phyloP scores from a whole-genome alignment of 2,329 filamentous ascomycete species.

The Hymenoscyphus fraxineus region DNA sequence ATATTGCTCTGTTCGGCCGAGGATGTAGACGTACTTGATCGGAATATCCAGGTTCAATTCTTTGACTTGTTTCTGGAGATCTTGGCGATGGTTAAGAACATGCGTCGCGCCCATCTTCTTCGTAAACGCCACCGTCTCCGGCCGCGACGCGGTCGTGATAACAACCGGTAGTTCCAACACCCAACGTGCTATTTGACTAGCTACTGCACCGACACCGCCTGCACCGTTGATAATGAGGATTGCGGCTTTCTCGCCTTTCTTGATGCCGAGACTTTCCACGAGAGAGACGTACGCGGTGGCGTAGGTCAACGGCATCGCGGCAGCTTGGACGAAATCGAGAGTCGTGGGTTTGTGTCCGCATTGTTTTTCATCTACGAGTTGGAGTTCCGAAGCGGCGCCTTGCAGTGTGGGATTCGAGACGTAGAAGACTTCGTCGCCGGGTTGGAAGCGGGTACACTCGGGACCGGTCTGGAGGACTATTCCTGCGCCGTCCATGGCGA shows the following conservation, averaged over 20 bases:
- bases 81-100: constrained; percentile 41
- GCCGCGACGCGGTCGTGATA: constrained; percentile 41
- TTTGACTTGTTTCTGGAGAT: constrained; percentile 38
- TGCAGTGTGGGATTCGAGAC: constrained; percentile 38
- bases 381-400: constrained; percentile 42
- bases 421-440: constrained; percentile 44
- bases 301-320: constrained; percentile 43
- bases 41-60: constrained; percentile 37
- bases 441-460: constrained; percentile 36
- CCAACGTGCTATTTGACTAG: constrained; percentile 42
- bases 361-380: constrained; percentile 40
- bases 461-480: constrained; percentile 36
- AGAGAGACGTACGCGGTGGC: constrained; percentile 42
- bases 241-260: constrained; percentile 28
- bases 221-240: constrained; percentile 45
- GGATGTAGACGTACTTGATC: constrained; percentile 39
- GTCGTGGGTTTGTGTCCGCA: constrained; percentile 39
- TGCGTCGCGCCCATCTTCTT: constrained; percentile 42
- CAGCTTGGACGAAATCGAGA: constrained; percentile 39
- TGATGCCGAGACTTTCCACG: constrained; percentile 40
- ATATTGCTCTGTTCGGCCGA: constrained; percentile 41
- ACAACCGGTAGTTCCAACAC: constrained; percentile 41
- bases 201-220: constrained; percentile 43
- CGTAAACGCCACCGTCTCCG: constrained; percentile 39
- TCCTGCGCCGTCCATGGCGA: constrained; percentile 43